Evolutionary conservation across 495 filamentous ascomycete species (phyloP), one percentile per base, ranked within the genome.

Genomic region (Daldinia childiae): DNA sequence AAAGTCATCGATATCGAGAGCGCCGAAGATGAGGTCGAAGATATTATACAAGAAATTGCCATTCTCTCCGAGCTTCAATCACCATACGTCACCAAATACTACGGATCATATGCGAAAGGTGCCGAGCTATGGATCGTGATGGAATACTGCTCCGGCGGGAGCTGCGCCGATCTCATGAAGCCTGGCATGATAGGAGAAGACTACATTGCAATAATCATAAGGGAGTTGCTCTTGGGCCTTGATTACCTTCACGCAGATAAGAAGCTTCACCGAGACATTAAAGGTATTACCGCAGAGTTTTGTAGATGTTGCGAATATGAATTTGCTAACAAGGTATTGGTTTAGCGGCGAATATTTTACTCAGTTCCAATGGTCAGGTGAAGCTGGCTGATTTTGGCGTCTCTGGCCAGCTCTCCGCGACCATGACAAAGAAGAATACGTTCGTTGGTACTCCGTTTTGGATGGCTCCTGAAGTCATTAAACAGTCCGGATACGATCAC

Each of bases 381-480:
- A 99, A 99, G 79, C 83, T 99, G 64, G 95, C 95, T 8, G 95
- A 99, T 80, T 99, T 99, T 81, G 95, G 95, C 50, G 95, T 99
- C 15, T 97, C 95, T 24, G 94, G 95, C 14, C 95, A 99, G 76
- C 85, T 99, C n/a, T 94, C 95, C 24, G 93, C 93, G 1, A 98
- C 95, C n/a, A 98, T 98, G 92, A 97, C 96, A 26, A 97, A 98
- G 82, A 97, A 97, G 80, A 99, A 98, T 76, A 99, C 95, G 0
- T 99, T 99, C 77, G 95, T 99, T 24, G 95, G 95, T 14, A 98
- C 95, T 2, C 95, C 95, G 0, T 99, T 98, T 80, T 99, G 95
- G 95, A 99, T 99, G 95, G 95, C 95, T 4, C 95, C 95, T 8
- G 95, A 99, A 79, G 95, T 99, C 32, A 99, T 99, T 79, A 97